Percentiles rank a stretch among this genome's conserved stretches.
Conservation (phyloP, 2,329 filamentous ascomycete genomes). For the Tolypocladium tropicale region DNA sequence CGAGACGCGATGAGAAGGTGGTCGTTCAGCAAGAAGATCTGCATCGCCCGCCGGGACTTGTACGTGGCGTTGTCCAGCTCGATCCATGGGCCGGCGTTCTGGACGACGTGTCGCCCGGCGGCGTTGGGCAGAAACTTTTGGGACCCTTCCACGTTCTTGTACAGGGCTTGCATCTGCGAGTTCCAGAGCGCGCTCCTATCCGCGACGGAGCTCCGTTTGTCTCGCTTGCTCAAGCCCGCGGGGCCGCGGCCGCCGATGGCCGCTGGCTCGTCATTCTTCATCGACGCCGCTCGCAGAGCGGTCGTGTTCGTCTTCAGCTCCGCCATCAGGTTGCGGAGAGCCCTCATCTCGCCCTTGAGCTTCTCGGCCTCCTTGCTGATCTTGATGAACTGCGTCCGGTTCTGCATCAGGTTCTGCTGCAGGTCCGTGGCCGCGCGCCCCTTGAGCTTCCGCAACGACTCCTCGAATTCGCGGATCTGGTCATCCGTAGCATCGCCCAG, state of each 20-base stretch:
- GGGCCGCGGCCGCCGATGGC: slow-evolving; percentile 41
- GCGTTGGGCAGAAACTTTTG: slow-evolving; percentile 93
- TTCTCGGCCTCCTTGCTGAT: slow-evolving; percentile 99
- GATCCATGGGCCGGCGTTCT: slow-evolving; percentile 89
- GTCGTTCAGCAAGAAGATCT: slow-evolving; percentile 89
- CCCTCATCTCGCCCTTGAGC: slow-evolving; percentile 91
- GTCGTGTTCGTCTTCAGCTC: slow-evolving; percentile 76
- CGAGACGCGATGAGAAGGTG: slow-evolving; percentile 83
- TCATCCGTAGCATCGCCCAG: slow-evolving; percentile 79
- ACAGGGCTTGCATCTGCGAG: slow-evolving; percentile 64
- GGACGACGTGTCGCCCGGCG: slow-evolving; percentile 83
- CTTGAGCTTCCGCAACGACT: slow-evolving; percentile 65
- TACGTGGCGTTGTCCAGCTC: slow-evolving; percentile 96
- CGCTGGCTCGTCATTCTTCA: slow-evolving; percentile 35
- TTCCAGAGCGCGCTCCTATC: slow-evolving; percentile 59
- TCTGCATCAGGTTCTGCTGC: slow-evolving; percentile 93
- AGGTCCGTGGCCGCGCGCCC: slow-evolving; percentile 70
- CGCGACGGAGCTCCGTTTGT: slow-evolving; percentile 83
- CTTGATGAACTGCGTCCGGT: slow-evolving; percentile 96
- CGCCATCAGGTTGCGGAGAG: slow-evolving; percentile 80
- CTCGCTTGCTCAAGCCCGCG: slow-evolving; percentile 51
- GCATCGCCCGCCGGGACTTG: slow-evolving; percentile 81
- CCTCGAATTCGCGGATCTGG: slow-evolving; percentile 75
- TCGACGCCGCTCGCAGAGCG: slow-evolving; percentile 51
- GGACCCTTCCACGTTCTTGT: slow-evolving; percentile 95